A percentile compares a stretch with the other conserved stretches of the same genome.
Conservation (phyloP, 2,329 filamentous ascomycete species). For the Epicoccum nigrum region DNA sequence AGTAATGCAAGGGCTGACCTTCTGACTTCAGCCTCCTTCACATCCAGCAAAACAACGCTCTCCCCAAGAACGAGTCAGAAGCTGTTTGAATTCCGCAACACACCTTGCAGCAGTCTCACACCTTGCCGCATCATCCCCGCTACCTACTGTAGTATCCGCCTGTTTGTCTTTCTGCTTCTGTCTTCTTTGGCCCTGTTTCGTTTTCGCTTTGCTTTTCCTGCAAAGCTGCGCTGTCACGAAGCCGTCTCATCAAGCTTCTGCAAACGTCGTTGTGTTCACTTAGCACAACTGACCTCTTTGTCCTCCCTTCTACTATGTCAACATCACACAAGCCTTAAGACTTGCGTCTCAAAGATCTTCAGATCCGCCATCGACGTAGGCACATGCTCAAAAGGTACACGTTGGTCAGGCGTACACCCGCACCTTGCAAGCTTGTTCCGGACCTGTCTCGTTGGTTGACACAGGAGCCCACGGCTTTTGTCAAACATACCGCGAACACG, state of each 20-base stretch:
- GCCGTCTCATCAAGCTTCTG: slow-evolving; percentile 42
- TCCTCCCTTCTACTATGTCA: slow-evolving; percentile 41
- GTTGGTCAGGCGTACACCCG: slow-evolving; percentile 32
- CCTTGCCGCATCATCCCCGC: slow-evolving; percentile 23
- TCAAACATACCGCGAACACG: slow-evolving; percentile 48
- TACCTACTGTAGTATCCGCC: slow-evolving; percentile 38
- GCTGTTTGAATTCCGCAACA: slow-evolving; percentile 42
- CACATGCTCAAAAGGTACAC: slow-evolving; percentile 45
- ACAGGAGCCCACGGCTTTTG: slow-evolving; percentile 35
- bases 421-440: slow-evolving; percentile 43
- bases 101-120: slow-evolving; percentile 35
- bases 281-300: slow-evolving; percentile 39
- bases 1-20: slow-evolving; percentile 45
- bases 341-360: slow-evolving; percentile 27
- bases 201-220: slow-evolving; percentile 43
- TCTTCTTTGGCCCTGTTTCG: slow-evolving; percentile 30
- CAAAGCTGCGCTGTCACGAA: slow-evolving; percentile 41
- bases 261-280: slow-evolving; percentile 41
- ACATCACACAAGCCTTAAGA: slow-evolving; percentile 36
- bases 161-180: slow-evolving; percentile 43
- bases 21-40: slow-evolving; percentile 31
- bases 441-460: slow-evolving; percentile 39
- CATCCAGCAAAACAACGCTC: slow-evolving; percentile 25
- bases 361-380: slow-evolving; percentile 28
- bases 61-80: slow-evolving; percentile 37